phyloP scores from a whole-genome alignment of 345 rosid species.

The Melastoma malabathricum region DNA sequence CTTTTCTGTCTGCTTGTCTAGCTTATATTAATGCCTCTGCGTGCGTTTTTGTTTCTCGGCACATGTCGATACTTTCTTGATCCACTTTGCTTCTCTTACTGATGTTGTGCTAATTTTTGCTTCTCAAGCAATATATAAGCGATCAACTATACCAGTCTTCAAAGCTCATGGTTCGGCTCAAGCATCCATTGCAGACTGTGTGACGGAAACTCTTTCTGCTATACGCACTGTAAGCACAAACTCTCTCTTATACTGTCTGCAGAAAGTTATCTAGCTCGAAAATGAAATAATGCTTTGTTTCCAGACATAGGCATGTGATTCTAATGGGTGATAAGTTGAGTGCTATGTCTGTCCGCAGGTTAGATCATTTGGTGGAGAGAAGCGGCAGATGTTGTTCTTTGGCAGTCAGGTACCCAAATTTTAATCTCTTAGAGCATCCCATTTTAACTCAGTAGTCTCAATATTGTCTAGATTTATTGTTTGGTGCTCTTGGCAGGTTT shows the following conservation, averaged over 20 bases:
- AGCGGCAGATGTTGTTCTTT: constrained; percentile 73
- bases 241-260: constrained; percentile 1
- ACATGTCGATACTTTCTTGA: not conserved
- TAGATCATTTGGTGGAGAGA: constrained; percentile 97
- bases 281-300: not conserved
- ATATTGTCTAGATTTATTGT: not conserved
- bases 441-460: not conserved
- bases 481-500: constrained; percentile 45
- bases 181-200: constrained; percentile 88
- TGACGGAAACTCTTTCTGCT: constrained; percentile 83
- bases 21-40: not conserved
- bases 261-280: too few relatives aligned
- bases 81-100: constrained; percentile 5
- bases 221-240: constrained; percentile 65
- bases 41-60: too few relatives aligned
- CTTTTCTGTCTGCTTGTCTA: constrained; percentile 2
- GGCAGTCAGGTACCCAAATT: constrained; percentile 57
- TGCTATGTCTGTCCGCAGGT: constrained; percentile 36
- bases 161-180: constrained; percentile 82
- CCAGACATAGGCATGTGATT: not conserved
- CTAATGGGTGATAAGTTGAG: not conserved
- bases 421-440: not conserved
- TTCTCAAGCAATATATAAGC: constrained; percentile 62
- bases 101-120: constrained; percentile 16
- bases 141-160: constrained; percentile 78